Evolutionary conservation across 208 protist species (phyloP).

Genomic region (Trypanosoma lewisi): DNA sequence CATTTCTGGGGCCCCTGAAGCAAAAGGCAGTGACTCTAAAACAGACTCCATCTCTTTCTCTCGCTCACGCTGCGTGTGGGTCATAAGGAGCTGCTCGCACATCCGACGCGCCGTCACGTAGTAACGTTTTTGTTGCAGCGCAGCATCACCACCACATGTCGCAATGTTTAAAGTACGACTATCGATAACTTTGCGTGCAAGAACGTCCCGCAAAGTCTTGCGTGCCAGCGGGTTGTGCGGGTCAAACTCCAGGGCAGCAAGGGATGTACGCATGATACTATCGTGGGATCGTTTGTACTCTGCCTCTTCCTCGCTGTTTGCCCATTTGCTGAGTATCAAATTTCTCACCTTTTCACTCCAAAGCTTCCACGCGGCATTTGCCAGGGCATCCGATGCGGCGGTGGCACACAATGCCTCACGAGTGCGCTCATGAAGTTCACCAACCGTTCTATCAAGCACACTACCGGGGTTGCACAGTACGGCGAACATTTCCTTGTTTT

Average conservation of each 20-base stretch:
- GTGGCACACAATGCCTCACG: constrained; percentile 23
- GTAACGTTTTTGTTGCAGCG: constrained; percentile 13
- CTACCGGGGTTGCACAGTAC: constrained; percentile 3
- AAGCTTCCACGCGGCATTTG: constrained; percentile 33
- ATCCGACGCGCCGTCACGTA: constrained; percentile 4
- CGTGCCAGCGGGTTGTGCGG: constrained; percentile 42
- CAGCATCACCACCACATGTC: constrained; percentile 5
- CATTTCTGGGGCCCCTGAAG: neutral
- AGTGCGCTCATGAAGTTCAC: constrained; percentile 25
- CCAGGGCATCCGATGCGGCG: constrained; percentile 30
- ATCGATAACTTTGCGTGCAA: constrained; percentile 19
- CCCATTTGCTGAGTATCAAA: neutral
- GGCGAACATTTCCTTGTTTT: neutral
- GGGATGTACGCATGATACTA: constrained; percentile 46
- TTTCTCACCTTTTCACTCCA: constrained; percentile 41
- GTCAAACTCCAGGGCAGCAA: constrained; percentile 61
- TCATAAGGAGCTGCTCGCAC: constrained; percentile 16
- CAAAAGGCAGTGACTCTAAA: neutral
- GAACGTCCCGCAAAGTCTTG: constrained; percentile 33
- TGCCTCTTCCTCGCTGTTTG: constrained; percentile 1
- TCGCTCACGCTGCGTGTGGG: neutral
- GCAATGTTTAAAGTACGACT: neutral
- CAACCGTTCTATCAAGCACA: constrained; percentile 2
- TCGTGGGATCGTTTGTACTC: constrained; percentile 35
- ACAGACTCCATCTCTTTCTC: constrained; percentile 1